Evolutionary conservation across 352 stramenopile species (phyloP).

Genomic region (Phytophthora aleatoria): DNA sequence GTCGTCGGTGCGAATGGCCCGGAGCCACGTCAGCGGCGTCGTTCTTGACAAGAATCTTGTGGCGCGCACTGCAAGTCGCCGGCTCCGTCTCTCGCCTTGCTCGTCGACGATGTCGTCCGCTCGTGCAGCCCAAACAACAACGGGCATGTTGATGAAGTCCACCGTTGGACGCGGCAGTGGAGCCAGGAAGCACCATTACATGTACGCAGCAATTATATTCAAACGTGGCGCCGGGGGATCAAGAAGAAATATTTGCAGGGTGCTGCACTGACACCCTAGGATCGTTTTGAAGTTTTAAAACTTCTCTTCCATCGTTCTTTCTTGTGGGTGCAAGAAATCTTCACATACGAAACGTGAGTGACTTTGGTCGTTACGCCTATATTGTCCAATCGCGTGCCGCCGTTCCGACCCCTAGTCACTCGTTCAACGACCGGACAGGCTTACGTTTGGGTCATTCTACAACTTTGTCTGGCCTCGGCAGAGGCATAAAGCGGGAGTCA

Average conservation of each 20-base stretch:
- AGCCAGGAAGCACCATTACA: background rate
- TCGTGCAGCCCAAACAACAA: slow-evolving; percentile 16
- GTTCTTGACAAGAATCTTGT: slow-evolving; percentile 9
- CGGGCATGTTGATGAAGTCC: slow-evolving; percentile 15
- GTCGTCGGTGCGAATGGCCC: slow-evolving; percentile 14
- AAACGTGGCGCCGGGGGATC: background rate
- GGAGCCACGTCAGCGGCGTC: slow-evolving; percentile 14
- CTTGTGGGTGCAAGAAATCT: background rate
- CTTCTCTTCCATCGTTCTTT: background rate
- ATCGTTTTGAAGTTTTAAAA: background rate
- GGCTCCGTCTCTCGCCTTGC: slow-evolving; percentile 22
- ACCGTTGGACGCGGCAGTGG: background rate
- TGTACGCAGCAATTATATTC: background rate
- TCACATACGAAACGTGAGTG: background rate
- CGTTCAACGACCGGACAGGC: slow-evolving; percentile 6
- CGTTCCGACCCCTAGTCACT: background rate
- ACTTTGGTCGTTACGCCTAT: background rate
- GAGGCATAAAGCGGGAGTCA: background rate
- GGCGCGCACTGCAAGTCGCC: slow-evolving; percentile 21
- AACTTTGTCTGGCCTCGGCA: slow-evolving; percentile 7
- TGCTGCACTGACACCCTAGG: background rate
- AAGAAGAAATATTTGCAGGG: background rate
- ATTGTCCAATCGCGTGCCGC: slow-evolving; percentile 16
- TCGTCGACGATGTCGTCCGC: slow-evolving; percentile 19
- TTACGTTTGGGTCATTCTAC: slow-evolving; percentile 17